Evolutionary conservation across 1,284 basidiomycete genomes (phyloP), one percentile per base, ranked within the genome.

Genomic region (Bjerkandera adusta): DNA sequence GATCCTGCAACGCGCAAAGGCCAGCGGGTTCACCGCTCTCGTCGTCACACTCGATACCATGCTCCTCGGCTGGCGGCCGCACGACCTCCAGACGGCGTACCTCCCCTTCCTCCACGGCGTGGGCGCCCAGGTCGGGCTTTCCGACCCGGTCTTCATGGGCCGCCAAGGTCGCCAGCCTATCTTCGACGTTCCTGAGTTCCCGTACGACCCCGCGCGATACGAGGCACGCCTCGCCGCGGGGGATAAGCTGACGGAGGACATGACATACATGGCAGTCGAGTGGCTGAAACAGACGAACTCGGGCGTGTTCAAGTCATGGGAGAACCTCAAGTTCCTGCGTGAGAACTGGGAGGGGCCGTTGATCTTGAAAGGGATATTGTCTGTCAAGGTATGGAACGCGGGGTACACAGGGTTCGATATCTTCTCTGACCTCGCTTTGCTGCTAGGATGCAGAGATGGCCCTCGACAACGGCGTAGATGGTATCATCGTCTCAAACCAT

Each of bases 401-500:
- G n/a, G n/a, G n/a, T n/a, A n/a, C n/a, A n/a, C 36, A 24, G 36
- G 18, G n/a, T 5, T 4, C 37, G 4, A 7, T 21, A 5, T 10
- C 4, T 3, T 21, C 3, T 13, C 5, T 41, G 39, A 4, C 5
- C 26, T 36, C 25, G n/a, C 11, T 16, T 40, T 34, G 27, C 27
- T 7, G 55, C 5, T 51, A 87, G 71, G 88, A 91, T 57, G 87
- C 88, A 1, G 77, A 83, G 54, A 76, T 74, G 51, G 85, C 85
- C 0, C 58, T 89, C 7, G 78, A 83, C 16, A 59, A 73, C n/a
- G 81, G 80, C 1, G 72, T 81, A 8, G 80, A 92, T 52, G 89
- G 84, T 1, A 85, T 93, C 50, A 65, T 92, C 22, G 84, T 92
- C 7, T 87, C 83, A 5, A 92, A 92, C 59, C 90, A 93, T 57